A percentile compares a stretch with the other conserved stretches of the same genome.
phyloP scores from a whole-genome alignment of 495 filamentous ascomycete genomes.

The Pseudotulostoma volvatum region DNA sequence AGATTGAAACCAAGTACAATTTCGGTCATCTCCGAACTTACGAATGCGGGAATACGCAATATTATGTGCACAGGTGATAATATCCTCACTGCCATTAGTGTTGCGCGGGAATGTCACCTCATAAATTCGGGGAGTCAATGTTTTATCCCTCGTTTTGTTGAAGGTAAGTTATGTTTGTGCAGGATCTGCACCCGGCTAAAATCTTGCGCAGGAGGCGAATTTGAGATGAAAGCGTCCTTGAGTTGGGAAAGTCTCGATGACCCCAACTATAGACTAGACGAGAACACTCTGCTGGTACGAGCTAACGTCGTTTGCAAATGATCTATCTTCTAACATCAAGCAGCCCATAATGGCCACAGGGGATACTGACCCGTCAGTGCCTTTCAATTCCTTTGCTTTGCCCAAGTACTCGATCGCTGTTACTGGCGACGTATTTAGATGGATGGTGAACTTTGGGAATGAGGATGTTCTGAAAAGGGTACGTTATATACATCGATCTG shows the following conservation, averaged over 20 bases:
- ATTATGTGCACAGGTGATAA: constrained; percentile 99
- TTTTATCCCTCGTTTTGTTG: constrained; percentile 76
- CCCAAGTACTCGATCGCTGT: constrained; percentile 77
- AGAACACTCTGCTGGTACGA: constrained; percentile 57
- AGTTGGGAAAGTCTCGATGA: constrained; percentile 91
- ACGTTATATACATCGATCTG: constrained; percentile 7
- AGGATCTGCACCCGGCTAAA: constrained; percentile 2
- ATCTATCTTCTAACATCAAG: constrained; percentile 9
- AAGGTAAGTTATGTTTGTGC: constrained; percentile 33
- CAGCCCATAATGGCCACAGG: constrained; percentile 53
- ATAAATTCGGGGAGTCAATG: constrained; percentile 68
- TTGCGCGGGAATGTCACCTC: constrained; percentile 81
- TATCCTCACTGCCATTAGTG: constrained; percentile 91
- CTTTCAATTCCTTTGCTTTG: constrained; percentile 63
- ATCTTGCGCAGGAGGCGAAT: constrained; percentile 33
- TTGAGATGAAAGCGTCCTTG: constrained; percentile 51
- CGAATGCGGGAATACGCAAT: constrained; percentile 66
- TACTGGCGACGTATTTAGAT: constrained; percentile 87
- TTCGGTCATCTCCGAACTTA: constrained; percentile 65
- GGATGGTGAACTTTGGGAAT: constrained; percentile 81
- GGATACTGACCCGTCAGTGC: constrained; percentile 63
- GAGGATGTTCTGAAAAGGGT: constrained; percentile 58
- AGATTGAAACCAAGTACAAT: constrained; percentile 81
- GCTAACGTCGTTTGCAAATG: constrained; percentile 34
- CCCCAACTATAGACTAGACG: constrained; percentile 54